phyloP scores from a whole-genome alignment of 805 yeast genomes.

The Lipomyces orientalis region DNA sequence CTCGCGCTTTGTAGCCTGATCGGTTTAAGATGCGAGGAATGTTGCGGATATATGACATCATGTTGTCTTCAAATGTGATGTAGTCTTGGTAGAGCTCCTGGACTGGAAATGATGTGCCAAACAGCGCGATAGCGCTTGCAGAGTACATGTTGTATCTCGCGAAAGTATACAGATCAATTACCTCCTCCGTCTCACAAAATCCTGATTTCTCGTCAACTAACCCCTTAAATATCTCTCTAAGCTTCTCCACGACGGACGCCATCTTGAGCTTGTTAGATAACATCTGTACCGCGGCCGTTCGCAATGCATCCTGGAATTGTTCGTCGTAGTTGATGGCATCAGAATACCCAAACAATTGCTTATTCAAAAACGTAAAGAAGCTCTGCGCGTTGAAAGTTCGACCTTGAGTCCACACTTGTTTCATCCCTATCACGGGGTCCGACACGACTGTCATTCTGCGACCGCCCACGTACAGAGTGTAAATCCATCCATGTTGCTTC shows the following conservation, averaged over 20 bases:
- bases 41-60: slow-evolving; percentile 17
- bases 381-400: slow-evolving; percentile 14
- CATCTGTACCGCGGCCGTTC: background rate
- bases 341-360: slow-evolving; percentile 14
- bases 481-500: slow-evolving; percentile 25
- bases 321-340: slow-evolving; percentile 9
- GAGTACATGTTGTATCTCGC: slow-evolving; percentile 6
- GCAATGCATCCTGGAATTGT: slow-evolving; percentile 7
- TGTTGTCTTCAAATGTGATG: slow-evolving; percentile 20
- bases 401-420: slow-evolving; percentile 31
- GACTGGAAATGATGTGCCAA: slow-evolving; percentile 32
- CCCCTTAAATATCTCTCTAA: slow-evolving; percentile 2
- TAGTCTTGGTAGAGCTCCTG: slow-evolving; percentile 22
- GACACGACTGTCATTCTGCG: slow-evolving; percentile 25
- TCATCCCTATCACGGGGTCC: slow-evolving; percentile 33
- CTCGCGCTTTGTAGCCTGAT: slow-evolving; percentile 20
- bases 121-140: slow-evolving; percentile 27
- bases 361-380: slow-evolving; percentile 18
- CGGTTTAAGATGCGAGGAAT: slow-evolving; percentile 21
- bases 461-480: slow-evolving; percentile 27
- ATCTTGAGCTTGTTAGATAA: slow-evolving; percentile 7
- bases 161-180: slow-evolving; percentile 16
- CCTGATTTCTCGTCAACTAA: slow-evolving; percentile 15
- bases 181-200: slow-evolving; percentile 6
- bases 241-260: background rate